A percentile compares a stretch with the other conserved stretches of the same genome.
Conservation (phyloP, 331 rosid species). For the Spiraea crenata region DNA sequence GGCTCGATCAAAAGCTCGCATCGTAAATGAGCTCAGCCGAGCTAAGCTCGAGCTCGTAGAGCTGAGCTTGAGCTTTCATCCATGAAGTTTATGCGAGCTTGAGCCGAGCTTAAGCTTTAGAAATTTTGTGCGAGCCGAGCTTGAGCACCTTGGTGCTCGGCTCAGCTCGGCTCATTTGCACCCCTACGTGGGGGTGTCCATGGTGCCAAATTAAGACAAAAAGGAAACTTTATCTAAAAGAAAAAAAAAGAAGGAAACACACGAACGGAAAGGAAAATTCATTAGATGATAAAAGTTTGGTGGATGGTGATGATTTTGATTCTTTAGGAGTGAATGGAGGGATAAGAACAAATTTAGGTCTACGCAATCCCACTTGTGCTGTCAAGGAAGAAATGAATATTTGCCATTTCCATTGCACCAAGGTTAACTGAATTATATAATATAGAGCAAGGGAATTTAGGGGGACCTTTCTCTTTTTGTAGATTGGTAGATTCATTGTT, state of each 20-base stretch:
- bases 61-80: no score
- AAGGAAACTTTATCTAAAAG: not conserved
- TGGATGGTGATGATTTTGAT: conserved; percentile 30
- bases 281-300: conserved; percentile 9
- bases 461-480: not conserved
- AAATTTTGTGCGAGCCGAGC: no score
- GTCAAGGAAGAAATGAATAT: conserved; percentile 23
- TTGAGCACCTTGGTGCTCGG: no score
- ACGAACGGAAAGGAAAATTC: conserved; percentile 21
- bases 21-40: no score
- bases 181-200: not conserved
- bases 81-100: no score
- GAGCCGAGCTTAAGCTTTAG: no score
- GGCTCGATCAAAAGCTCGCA: no score
- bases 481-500: not conserved
- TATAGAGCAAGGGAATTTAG: not conserved
- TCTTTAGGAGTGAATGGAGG: conserved; percentile 17
- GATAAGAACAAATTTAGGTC: conserved; percentile 29
- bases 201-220: not conserved
- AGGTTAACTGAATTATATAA: not conserved
- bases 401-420: conserved; percentile 14
- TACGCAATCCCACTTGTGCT: conserved; percentile 26
- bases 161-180: no score
- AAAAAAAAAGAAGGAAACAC: not conserved
- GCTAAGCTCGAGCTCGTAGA: no score